These are phyloP conservation scores for Krasilnikovozyma curviuscula DNA, from an alignment of 768 basidiomycete genomes.

Conservation along the genomic window DNA sequence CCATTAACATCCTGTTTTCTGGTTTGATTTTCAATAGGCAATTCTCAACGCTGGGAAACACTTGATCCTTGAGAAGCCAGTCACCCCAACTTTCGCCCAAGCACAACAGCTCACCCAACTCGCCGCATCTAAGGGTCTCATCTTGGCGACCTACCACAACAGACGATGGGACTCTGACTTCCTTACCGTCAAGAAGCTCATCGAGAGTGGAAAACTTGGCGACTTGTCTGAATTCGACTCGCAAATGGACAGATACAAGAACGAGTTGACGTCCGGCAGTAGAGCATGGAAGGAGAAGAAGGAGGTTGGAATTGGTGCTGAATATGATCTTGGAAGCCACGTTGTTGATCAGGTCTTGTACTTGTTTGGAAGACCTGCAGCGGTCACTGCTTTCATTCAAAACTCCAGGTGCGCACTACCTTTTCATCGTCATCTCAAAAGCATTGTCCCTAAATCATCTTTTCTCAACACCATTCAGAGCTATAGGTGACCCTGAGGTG, in stretches of 20 bases:
- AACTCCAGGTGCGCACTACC: too few species aligned
- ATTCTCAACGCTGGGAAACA: conserved; percentile 3
- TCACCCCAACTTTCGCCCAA: conserved; percentile 41
- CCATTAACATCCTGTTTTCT: neutral
- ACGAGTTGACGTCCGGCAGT: conserved; percentile 19
- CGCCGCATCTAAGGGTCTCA: conserved; percentile 40
- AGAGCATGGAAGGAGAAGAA: conserved; percentile 54
- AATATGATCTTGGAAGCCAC: conserved; percentile 63
- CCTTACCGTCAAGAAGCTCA: conserved; percentile 41
- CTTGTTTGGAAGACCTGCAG: conserved; percentile 55
- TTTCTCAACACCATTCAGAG: neutral
- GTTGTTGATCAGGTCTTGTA: conserved; percentile 38
- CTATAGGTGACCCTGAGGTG: conserved; percentile 18
- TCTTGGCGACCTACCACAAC: conserved; percentile 32
- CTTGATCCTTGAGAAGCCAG: conserved; percentile 54
- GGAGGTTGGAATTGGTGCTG: conserved; percentile 41
- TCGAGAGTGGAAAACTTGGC: conserved; percentile 35
- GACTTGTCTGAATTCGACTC: conserved; percentile 45
- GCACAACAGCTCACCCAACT: conserved; percentile 42
- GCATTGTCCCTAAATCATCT: neutral
- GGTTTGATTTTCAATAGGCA: too few species aligned
- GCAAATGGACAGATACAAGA: conserved; percentile 59
- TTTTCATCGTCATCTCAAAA: too few species aligned
- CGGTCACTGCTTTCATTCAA: conserved; percentile 47
- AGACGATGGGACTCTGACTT: conserved; percentile 37